Conservation (phyloP, 2,329 filamentous ascomycete species). For the Calonectria hawksworthii region DNA sequence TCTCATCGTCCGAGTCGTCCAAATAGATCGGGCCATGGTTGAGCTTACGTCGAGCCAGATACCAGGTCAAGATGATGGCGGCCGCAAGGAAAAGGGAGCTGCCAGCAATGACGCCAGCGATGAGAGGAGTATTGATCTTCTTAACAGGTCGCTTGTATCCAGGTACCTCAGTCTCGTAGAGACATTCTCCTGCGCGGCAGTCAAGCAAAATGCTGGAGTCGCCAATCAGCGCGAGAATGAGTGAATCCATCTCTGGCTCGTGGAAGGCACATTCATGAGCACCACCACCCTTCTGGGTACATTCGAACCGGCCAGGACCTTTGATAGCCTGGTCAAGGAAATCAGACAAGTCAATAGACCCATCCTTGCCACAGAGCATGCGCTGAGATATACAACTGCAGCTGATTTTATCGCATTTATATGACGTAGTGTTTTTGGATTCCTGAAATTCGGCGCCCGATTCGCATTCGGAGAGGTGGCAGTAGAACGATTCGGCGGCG, state of each 20-base stretch:
- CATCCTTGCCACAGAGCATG: constrained; percentile 93
- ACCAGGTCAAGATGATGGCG: constrained; percentile 87
- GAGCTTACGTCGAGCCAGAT: constrained; percentile 81
- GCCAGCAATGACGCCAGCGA: constrained; percentile 91
- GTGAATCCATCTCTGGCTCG: constrained; percentile 91
- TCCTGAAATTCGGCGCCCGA: constrained; percentile 79
- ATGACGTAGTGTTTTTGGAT: constrained; percentile 83
- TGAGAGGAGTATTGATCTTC: constrained; percentile 96
- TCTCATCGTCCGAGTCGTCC: constrained; percentile 92
- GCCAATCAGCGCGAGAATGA: constrained; percentile 91
- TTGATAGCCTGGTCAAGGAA: constrained; percentile 87
- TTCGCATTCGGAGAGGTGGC: constrained; percentile 84
- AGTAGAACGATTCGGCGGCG: constrained; percentile 95
- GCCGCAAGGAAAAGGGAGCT: constrained; percentile 91
- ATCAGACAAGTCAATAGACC: constrained; percentile 91
- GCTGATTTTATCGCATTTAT: constrained; percentile 86
- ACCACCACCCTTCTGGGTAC: constrained; percentile 75
- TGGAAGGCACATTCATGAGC: constrained; percentile 82
- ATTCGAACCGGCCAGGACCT: constrained; percentile 89
- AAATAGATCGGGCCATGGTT: constrained; percentile 82
- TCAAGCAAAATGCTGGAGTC: constrained; percentile 89
- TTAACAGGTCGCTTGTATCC: constrained; percentile 92
- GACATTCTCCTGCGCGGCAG: constrained; percentile 90
- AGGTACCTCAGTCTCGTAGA: constrained; percentile 92
- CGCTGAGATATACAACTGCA: constrained; percentile 92